Conservation (phyloP, 1,139 yeast species). For the Kodamaea arcana region DNA sequence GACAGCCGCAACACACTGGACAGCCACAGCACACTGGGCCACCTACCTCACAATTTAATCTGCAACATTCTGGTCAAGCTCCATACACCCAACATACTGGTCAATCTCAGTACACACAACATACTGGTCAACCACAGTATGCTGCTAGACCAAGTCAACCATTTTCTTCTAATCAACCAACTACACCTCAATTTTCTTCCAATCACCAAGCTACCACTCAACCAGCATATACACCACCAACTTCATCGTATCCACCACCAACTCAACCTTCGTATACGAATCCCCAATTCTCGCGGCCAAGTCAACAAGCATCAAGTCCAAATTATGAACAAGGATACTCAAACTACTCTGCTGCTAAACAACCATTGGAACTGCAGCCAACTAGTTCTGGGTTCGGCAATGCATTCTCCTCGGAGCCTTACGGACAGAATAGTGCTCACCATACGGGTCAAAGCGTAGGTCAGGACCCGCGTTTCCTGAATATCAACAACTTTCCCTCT, state of each 20-base stretch:
- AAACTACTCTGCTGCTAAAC: constrained; percentile 7
- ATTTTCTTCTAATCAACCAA: not conserved
- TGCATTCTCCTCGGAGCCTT: constrained; percentile 6
- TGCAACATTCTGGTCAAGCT: not conserved
- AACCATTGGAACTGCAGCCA: constrained; percentile 26
- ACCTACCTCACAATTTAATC: not conserved
- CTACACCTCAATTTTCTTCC: not conserved
- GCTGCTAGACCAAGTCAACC: constrained; percentile 3
- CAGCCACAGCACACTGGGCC: not conserved
- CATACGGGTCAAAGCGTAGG: constrained; percentile 1
- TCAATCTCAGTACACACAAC: constrained; percentile 11
- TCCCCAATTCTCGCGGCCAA: not conserved
- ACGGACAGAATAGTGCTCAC: not conserved
- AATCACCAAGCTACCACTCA: not conserved
- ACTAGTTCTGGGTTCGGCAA: constrained; percentile 39
- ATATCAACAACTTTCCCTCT: constrained; percentile 28
- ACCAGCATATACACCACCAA: not conserved
- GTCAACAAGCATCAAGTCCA: constrained; percentile 1
- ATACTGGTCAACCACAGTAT: constrained; percentile 1
- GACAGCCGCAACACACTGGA: not conserved
- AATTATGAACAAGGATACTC: constrained; percentile 2
- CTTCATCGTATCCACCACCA: not conserved
- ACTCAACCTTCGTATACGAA: not conserved
- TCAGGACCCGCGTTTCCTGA: constrained; percentile 19
- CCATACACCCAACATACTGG: constrained; percentile 11